phyloP scores from a whole-genome alignment of 2,329 filamentous ascomycete species.

The Rugonectria rugulosa region DNA sequence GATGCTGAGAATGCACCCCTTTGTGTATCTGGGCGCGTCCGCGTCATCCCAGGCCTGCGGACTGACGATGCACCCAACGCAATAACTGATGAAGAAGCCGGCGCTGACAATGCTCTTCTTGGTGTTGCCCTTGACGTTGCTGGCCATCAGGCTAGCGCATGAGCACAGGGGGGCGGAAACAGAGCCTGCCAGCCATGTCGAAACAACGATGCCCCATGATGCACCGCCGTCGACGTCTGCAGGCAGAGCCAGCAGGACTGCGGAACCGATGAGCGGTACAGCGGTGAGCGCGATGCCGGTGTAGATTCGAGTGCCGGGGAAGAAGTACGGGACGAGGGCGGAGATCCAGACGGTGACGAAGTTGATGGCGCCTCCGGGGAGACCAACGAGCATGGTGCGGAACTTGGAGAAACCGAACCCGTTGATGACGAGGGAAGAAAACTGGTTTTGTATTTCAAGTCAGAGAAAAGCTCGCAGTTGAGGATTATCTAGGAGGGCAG shows the following conservation, averaged over 20 bases:
- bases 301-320: slow-evolving; percentile 28
- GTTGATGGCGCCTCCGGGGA: slow-evolving; percentile 26
- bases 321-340: slow-evolving; percentile 27
- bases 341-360: slow-evolving; percentile 30
- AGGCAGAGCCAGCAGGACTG: slow-evolving; percentile 28
- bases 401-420: slow-evolving; percentile 24
- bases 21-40: slow-evolving; percentile 33
- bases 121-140: slow-evolving; percentile 41
- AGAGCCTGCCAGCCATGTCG: slow-evolving; percentile 36
- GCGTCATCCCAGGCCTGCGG: slow-evolving; percentile 33
- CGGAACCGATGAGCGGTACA: slow-evolving; percentile 20
- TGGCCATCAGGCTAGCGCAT: slow-evolving; percentile 33
- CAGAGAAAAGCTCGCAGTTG: too few relatives aligned
- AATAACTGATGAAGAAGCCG: slow-evolving; percentile 38
- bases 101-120: slow-evolving; percentile 38
- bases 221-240: slow-evolving; percentile 1
- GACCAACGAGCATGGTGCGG: slow-evolving; percentile 20
- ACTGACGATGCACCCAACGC: slow-evolving; percentile 35
- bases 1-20: slow-evolving; percentile 31
- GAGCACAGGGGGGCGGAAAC: slow-evolving; percentile 29
- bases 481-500: neutral
- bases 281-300: slow-evolving; percentile 17
- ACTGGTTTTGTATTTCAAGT: neutral
- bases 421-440: slow-evolving; percentile 18
- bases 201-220: slow-evolving; percentile 35